Percentiles rank a stretch among this genome's conserved stretches.
These are phyloP conservation scores for Mortierella sp. DNA, from an alignment of 371 early-diverging fungal species.

Conservation along the genomic window DNA sequence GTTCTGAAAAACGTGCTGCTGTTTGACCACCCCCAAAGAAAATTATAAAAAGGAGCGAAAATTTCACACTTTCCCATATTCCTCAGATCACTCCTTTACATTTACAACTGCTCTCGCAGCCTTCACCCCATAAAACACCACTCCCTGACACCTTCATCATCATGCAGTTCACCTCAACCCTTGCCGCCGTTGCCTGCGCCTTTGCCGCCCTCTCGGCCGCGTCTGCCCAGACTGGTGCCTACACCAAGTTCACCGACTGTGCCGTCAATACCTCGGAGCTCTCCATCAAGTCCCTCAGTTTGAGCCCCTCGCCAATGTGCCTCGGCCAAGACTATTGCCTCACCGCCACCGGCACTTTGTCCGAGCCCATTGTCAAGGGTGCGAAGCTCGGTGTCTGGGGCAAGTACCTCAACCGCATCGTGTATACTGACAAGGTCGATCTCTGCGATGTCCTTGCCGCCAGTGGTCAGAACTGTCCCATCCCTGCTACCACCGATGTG, in stretches of 20 bases:
- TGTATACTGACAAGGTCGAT: not conserved
- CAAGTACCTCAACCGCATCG: conserved; percentile 5
- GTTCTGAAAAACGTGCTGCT: no score
- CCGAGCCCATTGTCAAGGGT: not conserved
- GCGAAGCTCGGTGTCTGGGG: not conserved
- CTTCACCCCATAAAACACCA: no score
- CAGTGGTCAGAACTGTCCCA: conserved; percentile 1
- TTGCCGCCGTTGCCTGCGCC: not conserved
- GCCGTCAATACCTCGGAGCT: not conserved
- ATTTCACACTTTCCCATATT: no score
- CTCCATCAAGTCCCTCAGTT: not conserved
- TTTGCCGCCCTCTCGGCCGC: not conserved
- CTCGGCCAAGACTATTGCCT: not conserved
- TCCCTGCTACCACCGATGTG: not conserved
- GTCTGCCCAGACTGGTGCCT: not conserved
- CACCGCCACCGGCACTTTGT: not conserved
- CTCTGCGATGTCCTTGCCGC: conserved; percentile 3
- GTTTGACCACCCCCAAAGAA: no score
- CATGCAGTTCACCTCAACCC: not conserved
- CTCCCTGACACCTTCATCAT: not conserved
- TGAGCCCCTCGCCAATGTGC: conserved; percentile 6
- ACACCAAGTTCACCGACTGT: conserved; percentile 12
- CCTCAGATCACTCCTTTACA: no score
- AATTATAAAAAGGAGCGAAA: no score
- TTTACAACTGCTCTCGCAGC: no score